Evolutionary conservation across 345 rosid species (phyloP), one percentile per base, ranked within the genome.

Genomic region (Eucalyptus cloeziana): DNA sequence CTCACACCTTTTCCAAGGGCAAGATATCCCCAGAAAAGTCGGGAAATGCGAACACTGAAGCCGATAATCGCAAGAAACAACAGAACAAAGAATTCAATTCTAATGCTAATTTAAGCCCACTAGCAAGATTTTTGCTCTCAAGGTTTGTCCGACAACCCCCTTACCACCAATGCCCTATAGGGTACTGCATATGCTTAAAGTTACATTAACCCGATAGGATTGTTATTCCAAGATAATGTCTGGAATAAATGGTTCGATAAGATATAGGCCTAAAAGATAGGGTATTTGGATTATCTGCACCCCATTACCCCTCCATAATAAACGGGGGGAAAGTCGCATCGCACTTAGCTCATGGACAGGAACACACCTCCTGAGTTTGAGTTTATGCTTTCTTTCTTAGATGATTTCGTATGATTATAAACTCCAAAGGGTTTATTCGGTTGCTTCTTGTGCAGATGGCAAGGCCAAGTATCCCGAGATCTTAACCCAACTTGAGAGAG

Each of bases 61-160:
- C 90, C 58, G 98, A 94, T 47, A 92, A 90, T 92, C 92, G 89
- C 93, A 95, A 90, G 92, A 97, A 93, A 93, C 98, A 92, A 91
- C 95, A 91, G 89, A 94, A 79, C 88, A 96, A 93, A 91, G 98
- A 96, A 80, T 90, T 91, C 80, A 90, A 90, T 92, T 94, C 96
- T 31, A 95, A 93, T 85, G 90, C 96, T 87, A 96, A 96, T 90
- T 88, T 96, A 88, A 96, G 96, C 91, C 98, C 99, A 12, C 96
- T 97, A 27, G 99, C 98, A 8, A 95, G 99, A 94, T 97, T 97
- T 94, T 89, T 97, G 79, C 97, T 97, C 83, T 96, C 99, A 51
- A 97, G 99, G 99, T 96, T 89, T 17, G 97, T 92, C 81, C 24
- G 69, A 85, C 12, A 8, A 44, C 33, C 47, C 86, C 25, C 37